A percentile compares a stretch with the other conserved stretches of the same genome.
phyloP scores from a whole-genome alignment of 768 basidiomycete genomes.

The Boletus sensibilis region DNA sequence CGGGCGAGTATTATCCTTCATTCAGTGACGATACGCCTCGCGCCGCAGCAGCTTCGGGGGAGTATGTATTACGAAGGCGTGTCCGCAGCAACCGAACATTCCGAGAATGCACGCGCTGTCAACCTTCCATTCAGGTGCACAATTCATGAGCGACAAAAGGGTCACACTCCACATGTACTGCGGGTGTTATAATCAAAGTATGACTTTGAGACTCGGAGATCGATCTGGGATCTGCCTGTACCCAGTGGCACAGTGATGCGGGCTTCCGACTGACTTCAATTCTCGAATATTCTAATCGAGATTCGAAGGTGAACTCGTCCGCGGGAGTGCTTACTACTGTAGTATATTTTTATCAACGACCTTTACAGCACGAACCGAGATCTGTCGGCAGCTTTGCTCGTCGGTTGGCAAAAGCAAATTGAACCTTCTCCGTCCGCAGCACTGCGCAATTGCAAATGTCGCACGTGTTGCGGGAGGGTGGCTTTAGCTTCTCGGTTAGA shows the following conservation, averaged over 20 bases:
- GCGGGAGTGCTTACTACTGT: background rate
- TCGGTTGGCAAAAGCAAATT: background rate
- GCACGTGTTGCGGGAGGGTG: background rate
- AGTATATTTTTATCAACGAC: background rate
- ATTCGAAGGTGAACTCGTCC: background rate
- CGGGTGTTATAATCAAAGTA: background rate
- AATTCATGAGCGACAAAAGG: background rate
- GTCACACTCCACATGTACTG: background rate
- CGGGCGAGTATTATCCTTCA: background rate
- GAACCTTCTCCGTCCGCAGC: slow-evolving; percentile 1
- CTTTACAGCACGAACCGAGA: background rate
- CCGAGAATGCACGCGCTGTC: background rate
- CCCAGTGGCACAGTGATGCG: no score
- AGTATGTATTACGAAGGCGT: background rate
- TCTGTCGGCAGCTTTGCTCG: background rate
- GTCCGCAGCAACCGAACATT: slow-evolving; percentile 2
- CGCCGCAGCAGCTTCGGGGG: background rate
- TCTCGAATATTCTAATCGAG: background rate
- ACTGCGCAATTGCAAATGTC: background rate
- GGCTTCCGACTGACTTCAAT: no score
- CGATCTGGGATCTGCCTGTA: background rate
- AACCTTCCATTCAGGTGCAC: background rate
- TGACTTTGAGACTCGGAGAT: background rate
- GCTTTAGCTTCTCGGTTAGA: background rate
- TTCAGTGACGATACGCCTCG: background rate